A percentile compares a stretch with the other conserved stretches of the same genome.
phyloP scores from a whole-genome alignment of 257 asterid species.

The Nemophila menziesii region DNA sequence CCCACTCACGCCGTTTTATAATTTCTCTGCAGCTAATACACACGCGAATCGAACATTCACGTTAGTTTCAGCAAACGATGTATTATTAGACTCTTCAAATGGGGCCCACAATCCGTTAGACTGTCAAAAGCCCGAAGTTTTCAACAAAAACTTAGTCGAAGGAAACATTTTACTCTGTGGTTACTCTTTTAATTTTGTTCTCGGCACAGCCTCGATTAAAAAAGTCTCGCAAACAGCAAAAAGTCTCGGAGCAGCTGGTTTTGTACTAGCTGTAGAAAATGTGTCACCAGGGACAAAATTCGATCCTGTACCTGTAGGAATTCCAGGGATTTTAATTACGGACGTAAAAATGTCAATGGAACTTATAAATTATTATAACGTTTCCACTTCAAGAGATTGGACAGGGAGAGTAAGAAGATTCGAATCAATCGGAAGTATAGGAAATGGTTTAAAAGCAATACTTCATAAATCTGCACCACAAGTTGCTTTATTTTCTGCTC shows the following conservation, averaged over 20 bases:
- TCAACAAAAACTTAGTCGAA: slow-evolving; percentile 71
- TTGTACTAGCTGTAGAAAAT: slow-evolving; percentile 93
- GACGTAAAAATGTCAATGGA: slow-evolving; percentile 66
- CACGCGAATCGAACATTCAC: slow-evolving; percentile 65
- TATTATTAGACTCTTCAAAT: slow-evolving; percentile 64
- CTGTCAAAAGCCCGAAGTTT: slow-evolving; percentile 89
- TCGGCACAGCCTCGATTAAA: slow-evolving; percentile 82
- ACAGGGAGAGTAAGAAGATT: slow-evolving; percentile 88
- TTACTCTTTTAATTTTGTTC: slow-evolving; percentile 80
- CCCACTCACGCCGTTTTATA: slow-evolving; percentile 7
- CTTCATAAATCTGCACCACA: slow-evolving; percentile 94
- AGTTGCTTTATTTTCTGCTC: slow-evolving; percentile 91
- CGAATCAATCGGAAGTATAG: slow-evolving; percentile 72
- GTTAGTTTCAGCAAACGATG: slow-evolving; percentile 92
- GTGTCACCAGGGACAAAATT: slow-evolving; percentile 87
- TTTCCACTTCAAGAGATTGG: slow-evolving; percentile 85
- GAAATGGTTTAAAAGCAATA: slow-evolving; percentile 73
- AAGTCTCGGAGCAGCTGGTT: slow-evolving; percentile 87
- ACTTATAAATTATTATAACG: slow-evolving; percentile 81
- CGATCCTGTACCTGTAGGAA: slow-evolving; percentile 77
- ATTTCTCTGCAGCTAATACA: slow-evolving; percentile 77
- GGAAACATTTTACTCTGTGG: slow-evolving; percentile 98
- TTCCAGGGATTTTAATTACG: slow-evolving; percentile 84
- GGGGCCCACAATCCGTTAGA: slow-evolving; percentile 58
- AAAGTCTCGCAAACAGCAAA: slow-evolving; percentile 71